phyloP scores from a whole-genome alignment of 345 rosid genomes.

The Brassica juncea region DNA sequence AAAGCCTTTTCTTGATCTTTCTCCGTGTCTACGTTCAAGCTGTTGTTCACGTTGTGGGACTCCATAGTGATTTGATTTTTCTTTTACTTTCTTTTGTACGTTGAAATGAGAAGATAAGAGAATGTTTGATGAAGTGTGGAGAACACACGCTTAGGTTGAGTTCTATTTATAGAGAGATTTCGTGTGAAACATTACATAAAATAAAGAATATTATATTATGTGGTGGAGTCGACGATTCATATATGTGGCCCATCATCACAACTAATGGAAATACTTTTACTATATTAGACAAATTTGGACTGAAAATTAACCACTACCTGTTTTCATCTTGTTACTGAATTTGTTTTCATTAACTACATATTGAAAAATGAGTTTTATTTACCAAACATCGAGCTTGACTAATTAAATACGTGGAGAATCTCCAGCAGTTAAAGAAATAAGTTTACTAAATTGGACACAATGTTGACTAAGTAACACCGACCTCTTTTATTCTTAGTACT shows the following conservation, averaged over 20 bases:
- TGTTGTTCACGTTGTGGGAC: constrained; percentile 39
- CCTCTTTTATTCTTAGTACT: neutral
- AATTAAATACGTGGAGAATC: neutral
- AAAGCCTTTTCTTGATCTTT: constrained; percentile 38
- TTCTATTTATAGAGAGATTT: constrained; percentile 48
- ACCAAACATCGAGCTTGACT: neutral
- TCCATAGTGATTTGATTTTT: constrained; percentile 25
- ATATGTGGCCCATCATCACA: constrained; percentile 44
- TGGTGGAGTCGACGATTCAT: constrained; percentile 32
- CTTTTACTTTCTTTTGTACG: neutral
- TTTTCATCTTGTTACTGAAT: neutral
- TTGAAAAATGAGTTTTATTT: neutral
- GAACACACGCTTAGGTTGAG: constrained; percentile 59
- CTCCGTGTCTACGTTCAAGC: constrained; percentile 45
- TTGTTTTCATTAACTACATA: neutral
- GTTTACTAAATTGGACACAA: neutral
- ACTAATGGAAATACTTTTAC: constrained; percentile 34
- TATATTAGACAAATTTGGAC: constrained; percentile 5
- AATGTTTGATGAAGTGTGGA: constrained; percentile 48
- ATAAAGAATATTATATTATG: neutral
- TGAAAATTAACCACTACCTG: neutral
- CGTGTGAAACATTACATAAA: neutral
- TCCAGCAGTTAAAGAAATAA: neutral
- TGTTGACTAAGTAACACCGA: neutral
- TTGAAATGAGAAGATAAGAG: constrained; percentile 6